Evolutionary conservation across 768 basidiomycete species (phyloP), one percentile per base, ranked within the genome.

Genomic region (Tremella fuciformis): DNA sequence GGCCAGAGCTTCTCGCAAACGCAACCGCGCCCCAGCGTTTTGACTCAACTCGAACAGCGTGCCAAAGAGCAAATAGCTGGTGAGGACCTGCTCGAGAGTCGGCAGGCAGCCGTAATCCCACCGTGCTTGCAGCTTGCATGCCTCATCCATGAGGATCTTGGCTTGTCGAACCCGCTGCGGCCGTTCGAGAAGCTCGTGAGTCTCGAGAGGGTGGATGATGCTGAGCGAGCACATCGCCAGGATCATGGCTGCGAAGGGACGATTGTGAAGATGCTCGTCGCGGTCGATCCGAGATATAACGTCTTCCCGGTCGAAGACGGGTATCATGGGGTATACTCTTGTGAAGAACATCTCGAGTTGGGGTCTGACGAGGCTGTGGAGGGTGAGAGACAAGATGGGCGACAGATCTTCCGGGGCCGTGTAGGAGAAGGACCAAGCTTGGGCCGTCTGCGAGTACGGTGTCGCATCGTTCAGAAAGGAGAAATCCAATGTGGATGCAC

Each of bases 21-120:
- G 55, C 39, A 71, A 44, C 29, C 64, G 59, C 13, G 69, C 61
- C 2, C 62, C 69, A 24, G 47, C 64, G 0, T 53, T 56, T 16
- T 68, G 53, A 13, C 67, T 65, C 52, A 71, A 34, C 51, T 67
- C 69, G 24, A 68, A 71, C 24, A 71, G 50, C 16, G 66, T 61
- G 8, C 66, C 69, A 55, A 71, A 71, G 57, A 71, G 58, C 46
- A 66, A 48, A 25, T 64, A 71, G 51, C 66, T 66, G 9, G 69
- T 63, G 22, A 62, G 50, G 13, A 59, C 61, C 8, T 34, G 50
- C 41, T 68, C 62, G 24, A 66, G 46, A 13, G 44, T 60, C 1
- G 62, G 34, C 26, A 29, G 41, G 34, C 57, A 59, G 19, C 64
- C 66, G 34, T 57, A 62, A 38, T 66, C 62, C 64, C 66, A 67